These are phyloP conservation scores for Ceratonia siliqua DNA, from an alignment of 306 rosid genomes.

Conservation along the genomic window DNA sequence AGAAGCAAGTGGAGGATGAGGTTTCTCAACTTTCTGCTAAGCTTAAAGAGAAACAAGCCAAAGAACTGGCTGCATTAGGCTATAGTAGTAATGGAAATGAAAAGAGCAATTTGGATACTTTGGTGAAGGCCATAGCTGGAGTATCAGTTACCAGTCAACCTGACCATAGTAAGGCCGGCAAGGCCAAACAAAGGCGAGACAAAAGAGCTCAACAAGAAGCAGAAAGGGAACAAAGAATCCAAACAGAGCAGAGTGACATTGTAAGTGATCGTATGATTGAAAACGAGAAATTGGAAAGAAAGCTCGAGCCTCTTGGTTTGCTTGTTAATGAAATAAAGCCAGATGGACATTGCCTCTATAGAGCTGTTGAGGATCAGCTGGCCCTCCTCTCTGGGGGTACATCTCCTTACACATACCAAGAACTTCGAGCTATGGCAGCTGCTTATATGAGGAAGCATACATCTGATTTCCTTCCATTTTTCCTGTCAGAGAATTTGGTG, in stretches of 20 bases:
- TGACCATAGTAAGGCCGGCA: conserved; percentile 63
- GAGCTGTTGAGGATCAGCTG: conserved; percentile 85
- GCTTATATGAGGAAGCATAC: conserved; percentile 74
- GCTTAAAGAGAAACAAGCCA: conserved; percentile 69
- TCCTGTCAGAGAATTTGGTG: conserved; percentile 59
- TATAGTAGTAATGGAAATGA: conserved; percentile 56
- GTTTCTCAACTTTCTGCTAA: conserved; percentile 66
- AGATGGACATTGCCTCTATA: conserved; percentile 91
- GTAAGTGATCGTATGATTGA: conserved; percentile 76
- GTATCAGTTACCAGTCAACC: conserved; percentile 67
- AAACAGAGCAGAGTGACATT: conserved; percentile 71
- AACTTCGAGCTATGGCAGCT: conserved; percentile 81
- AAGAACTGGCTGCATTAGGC: conserved; percentile 75
- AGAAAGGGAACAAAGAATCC: conserved; percentile 83
- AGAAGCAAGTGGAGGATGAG: conserved; percentile 93
- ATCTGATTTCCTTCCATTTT: conserved; percentile 76
- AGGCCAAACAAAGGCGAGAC: conserved; percentile 70
- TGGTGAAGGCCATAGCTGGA: conserved; percentile 90
- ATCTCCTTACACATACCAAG: conserved; percentile 69
- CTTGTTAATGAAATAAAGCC: conserved; percentile 79
- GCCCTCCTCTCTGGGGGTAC: conserved; percentile 53
- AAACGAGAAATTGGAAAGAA: conserved; percentile 68
- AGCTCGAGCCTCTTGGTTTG: conserved; percentile 85
- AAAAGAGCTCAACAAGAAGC: conserved; percentile 83
- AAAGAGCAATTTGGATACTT: conserved; percentile 63